A percentile compares a stretch with the other conserved stretches of the same genome.
Evolutionary conservation across 345 rosid species (phyloP).

Genomic region (Erodium maritimum): DNA sequence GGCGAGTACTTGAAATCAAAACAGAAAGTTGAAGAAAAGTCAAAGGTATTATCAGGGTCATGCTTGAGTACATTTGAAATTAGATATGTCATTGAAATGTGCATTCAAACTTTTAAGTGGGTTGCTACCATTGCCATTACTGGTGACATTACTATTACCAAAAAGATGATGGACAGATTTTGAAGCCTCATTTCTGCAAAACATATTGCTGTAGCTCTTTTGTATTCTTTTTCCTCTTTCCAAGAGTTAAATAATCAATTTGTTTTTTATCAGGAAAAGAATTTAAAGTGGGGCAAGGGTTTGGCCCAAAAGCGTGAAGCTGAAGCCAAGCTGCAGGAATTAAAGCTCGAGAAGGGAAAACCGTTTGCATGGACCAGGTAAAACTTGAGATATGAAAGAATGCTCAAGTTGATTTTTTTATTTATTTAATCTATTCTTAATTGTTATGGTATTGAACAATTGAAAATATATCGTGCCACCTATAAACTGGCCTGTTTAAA

Average conservation of each 20-base stretch:
- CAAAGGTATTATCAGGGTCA: slow-evolving; percentile 35
- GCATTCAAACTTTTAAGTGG: too few species aligned
- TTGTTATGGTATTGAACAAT: slow-evolving; percentile 1
- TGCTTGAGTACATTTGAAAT: too few species aligned
- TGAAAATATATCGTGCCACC: neutral
- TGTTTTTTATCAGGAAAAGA: slow-evolving; percentile 42
- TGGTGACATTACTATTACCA: too few species aligned
- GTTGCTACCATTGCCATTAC: too few species aligned
- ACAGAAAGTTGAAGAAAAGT: slow-evolving; percentile 53
- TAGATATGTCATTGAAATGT: too few species aligned
- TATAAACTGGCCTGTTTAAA: too few species aligned
- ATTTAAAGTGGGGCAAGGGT: slow-evolving; percentile 97
- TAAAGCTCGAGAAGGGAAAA: slow-evolving; percentile 76
- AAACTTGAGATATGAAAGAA: neutral
- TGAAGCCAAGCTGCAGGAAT: slow-evolving; percentile 55
- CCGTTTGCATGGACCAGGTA: slow-evolving; percentile 92
- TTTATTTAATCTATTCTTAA: too few species aligned
- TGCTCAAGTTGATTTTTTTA: neutral
- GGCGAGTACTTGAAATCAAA: slow-evolving; percentile 52
- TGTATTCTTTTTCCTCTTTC: too few species aligned
- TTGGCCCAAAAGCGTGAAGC: slow-evolving; percentile 88
- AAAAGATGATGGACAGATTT: too few species aligned
- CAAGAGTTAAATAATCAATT: too few species aligned
- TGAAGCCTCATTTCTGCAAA: too few species aligned
- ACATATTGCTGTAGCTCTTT: too few species aligned